These are phyloP conservation scores for Golubevia pallescens DNA, from an alignment of 1,284 basidiomycete genomes.

Conservation along the genomic window DNA sequence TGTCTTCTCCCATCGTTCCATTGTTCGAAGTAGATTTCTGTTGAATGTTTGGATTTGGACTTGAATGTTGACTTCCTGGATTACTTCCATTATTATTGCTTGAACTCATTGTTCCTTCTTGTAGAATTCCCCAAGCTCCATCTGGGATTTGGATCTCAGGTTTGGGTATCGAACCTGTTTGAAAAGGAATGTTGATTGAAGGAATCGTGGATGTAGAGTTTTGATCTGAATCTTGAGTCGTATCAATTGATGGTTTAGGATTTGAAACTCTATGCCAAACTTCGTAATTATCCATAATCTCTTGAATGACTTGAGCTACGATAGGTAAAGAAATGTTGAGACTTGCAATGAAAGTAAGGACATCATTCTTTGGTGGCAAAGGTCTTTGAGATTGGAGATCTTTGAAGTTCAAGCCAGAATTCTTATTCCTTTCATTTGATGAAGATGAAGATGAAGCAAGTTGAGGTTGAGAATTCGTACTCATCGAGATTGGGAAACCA, in stretches of 20 bases:
- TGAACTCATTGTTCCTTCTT: too few species aligned
- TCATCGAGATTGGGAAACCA: neutral
- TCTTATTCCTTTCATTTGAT: constrained; percentile 1
- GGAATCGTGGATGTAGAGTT: too few species aligned
- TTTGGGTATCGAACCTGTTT: too few species aligned
- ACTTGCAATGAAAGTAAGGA: constrained; percentile 43
- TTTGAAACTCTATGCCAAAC: constrained; percentile 17
- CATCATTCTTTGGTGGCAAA: constrained; percentile 22
- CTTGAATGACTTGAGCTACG: constrained; percentile 44
- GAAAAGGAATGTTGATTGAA: too few species aligned
- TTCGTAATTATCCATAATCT: constrained; percentile 35
- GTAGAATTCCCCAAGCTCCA: too few species aligned
- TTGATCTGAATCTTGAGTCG: neutral
- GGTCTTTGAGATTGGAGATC: constrained; percentile 6
- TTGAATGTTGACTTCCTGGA: too few species aligned
- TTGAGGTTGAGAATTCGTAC: neutral
- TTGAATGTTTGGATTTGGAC: too few species aligned
- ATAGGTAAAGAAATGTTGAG: constrained; percentile 45
- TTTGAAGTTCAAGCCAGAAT: neutral
- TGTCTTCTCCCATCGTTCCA: too few species aligned
- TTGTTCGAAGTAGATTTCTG: too few species aligned
- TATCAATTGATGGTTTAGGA: neutral
- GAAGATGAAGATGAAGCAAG: neutral
- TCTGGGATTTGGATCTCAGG: too few species aligned
- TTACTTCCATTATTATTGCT: too few species aligned